Base-by-base conservation (phyloP, 768 basidiomycete genomes). In the Ramaria rubella region DNA sequence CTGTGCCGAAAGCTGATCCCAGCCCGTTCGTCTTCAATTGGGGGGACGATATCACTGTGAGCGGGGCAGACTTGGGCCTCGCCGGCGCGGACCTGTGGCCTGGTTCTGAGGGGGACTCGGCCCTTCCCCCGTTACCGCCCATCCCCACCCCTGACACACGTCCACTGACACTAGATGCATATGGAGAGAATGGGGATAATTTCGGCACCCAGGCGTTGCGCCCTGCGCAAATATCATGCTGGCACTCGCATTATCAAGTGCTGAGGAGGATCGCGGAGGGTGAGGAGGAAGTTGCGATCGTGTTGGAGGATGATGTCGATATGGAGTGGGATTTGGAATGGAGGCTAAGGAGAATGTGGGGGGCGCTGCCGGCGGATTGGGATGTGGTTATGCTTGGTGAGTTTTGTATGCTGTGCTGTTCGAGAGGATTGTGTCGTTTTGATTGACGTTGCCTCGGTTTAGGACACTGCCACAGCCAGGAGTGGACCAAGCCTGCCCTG, bases 251-350 rank as follows among this genome's bases (percentile, higher is more conserved):
- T 31, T 55, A 55, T 19, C 54, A 31, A 6, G 17, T 55, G 34
- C 43, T 55, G 2, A 19, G 54, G 8, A 46, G 29, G 17, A 55
- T 55, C 17, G 54, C 54, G 3, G 54, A 55, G n/a, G 54, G 54
- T 14, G 4, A 43, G 11, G 54, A 55, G n/a, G 42, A 43, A 14
- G 46, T 48, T 17, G 55, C 44, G 6, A 56, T 56, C 30, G 27
- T 56, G 7, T 56, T 56, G 14, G 55, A 56, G 46, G 55, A 56
- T 23, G 55, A 56, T 14, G 48, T 56, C 12, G 55, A 56, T 29
- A 56, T 56, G 55, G 55, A 56, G 31, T 56, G 55, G 55, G 55
- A 56, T 23, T 45, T 56, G 26, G 31, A 45, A 24, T 19, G 2
- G 4, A 11, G 55, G 9, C 43, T 56, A 15, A 23, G 44, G 27